Conservation (phyloP, 345 rosid species). For the Lepidium didymum region DNA sequence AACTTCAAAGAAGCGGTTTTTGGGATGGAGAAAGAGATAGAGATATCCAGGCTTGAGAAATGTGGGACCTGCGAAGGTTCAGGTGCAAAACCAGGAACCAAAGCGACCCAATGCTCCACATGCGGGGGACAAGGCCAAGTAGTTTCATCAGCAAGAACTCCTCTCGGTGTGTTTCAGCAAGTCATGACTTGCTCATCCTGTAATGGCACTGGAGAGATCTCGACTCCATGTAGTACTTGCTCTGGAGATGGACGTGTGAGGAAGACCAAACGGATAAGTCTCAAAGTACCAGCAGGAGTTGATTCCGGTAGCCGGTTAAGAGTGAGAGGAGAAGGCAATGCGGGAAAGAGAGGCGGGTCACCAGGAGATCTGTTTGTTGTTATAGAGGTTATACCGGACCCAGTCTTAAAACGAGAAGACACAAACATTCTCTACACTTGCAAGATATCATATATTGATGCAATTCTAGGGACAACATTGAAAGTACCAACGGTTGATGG, state of each 20-base stretch:
- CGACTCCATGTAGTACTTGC: conserved; percentile 69
- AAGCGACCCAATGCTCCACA: conserved; percentile 66
- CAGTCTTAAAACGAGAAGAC: conserved; percentile 76
- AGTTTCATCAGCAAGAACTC: conserved; percentile 83
- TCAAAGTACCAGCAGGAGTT: conserved; percentile 93
- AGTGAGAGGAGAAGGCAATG: conserved; percentile 89
- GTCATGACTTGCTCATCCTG: conserved; percentile 86
- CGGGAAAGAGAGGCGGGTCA: conserved; percentile 86
- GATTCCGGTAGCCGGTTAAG: conserved; percentile 91
- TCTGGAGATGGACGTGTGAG: conserved; percentile 94
- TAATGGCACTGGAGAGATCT: conserved; percentile 72
- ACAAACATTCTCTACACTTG: conserved; percentile 74
- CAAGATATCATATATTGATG: conserved; percentile 80
- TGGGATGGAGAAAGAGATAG: conserved; percentile 91
- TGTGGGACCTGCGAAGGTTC: conserved; percentile 89
- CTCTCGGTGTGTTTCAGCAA: conserved; percentile 94
- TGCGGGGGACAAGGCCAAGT: conserved; percentile 99
- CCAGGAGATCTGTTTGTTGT: conserved; percentile 86
- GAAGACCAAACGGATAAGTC: conserved; percentile 79
- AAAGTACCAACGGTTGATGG: conserved; percentile 93
- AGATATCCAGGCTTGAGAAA: conserved; percentile 75
- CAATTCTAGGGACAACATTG: conserved; percentile 76
- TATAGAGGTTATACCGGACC: conserved; percentile 80
- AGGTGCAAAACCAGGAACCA: conserved; percentile 86
- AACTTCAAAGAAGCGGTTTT: conserved; percentile 94